Conservation (phyloP, 108 stramenopile species). For the Asterionellopsis glacialis region DNA sequence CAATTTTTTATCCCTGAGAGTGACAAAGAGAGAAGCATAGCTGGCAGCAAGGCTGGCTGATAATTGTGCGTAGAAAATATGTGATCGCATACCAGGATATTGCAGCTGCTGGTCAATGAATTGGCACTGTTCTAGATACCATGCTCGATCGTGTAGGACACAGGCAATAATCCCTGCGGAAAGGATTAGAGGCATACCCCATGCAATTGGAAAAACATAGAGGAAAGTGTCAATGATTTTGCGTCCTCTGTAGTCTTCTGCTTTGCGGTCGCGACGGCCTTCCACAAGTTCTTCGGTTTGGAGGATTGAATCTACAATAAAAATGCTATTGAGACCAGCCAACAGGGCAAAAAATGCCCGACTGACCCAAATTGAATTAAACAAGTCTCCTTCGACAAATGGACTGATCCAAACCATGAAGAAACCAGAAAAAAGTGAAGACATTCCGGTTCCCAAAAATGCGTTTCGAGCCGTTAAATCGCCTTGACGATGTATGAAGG, state of each 20-base stretch:
- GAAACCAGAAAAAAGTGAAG: constrained; percentile 28
- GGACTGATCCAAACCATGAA: constrained; percentile 29
- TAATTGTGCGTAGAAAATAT: not conserved
- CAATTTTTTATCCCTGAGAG: constrained; percentile 3
- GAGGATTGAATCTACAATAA: constrained; percentile 16
- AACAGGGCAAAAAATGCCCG: not conserved
- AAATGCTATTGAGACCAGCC: no score
- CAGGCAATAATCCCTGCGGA: not conserved
- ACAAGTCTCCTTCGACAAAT: constrained; percentile 8
- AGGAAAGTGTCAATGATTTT: not conserved
- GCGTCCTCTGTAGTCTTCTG: constrained; percentile 14
- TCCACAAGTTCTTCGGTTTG: constrained; percentile 14
- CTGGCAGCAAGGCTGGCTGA: constrained; percentile 1
- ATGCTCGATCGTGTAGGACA: constrained; percentile 15
- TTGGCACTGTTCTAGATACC: constrained; percentile 23
- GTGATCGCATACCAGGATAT: constrained; percentile 11
- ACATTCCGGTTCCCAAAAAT: constrained; percentile 25
- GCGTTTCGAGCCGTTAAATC: constrained; percentile 25
- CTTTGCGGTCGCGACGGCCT: constrained; percentile 19
- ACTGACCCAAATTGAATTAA: constrained; percentile 1
- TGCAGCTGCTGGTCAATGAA: constrained; percentile 12
- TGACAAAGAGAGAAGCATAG: not conserved
- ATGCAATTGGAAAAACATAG: no score
- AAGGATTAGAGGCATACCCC: no score
- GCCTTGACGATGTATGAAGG: constrained; percentile 19